Conservation (phyloP, 495 filamentous ascomycete species). For the Lasiosphaeria miniovina region DNA sequence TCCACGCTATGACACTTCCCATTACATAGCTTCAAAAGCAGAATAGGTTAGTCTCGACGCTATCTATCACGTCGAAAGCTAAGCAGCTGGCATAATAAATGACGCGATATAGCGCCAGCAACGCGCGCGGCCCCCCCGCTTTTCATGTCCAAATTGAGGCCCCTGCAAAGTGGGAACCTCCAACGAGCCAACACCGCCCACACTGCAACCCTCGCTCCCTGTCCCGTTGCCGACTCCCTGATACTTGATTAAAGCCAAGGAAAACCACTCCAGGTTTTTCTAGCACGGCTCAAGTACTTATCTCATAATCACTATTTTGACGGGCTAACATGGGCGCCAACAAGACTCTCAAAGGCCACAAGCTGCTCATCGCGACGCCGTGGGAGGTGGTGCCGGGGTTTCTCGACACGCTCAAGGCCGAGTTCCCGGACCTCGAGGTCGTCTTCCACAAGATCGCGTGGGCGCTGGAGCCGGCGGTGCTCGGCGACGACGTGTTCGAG, state of each 20-base stretch:
- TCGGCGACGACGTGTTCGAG: slow-evolving; percentile 47
- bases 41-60: not conserved
- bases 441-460: slow-evolving; percentile 21
- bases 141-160: not conserved
- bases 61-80: not conserved
- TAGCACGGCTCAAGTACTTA: not conserved
- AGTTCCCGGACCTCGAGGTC: slow-evolving; percentile 53
- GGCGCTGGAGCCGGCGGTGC: not conserved
- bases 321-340: slow-evolving; percentile 23
- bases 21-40: no score
- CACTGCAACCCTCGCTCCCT: no score
- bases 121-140: slow-evolving; percentile 1
- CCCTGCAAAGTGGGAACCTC: not conserved
- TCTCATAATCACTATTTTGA: not conserved
- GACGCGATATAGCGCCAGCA: slow-evolving; percentile 16
- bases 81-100: slow-evolving; percentile 2
- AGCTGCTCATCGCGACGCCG: slow-evolving; percentile 47
- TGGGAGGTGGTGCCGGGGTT: slow-evolving; percentile 38
- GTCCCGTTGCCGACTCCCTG: no score
- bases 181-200: not conserved
- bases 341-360: slow-evolving; percentile 42
- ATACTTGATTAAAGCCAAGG: not conserved
- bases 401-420: slow-evolving; percentile 40
- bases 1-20: no score
- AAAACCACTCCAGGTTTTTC: not conserved